Conservation (phyloP, 495 filamentous ascomycete species). For the Clavariopsis aquatica region DNA sequence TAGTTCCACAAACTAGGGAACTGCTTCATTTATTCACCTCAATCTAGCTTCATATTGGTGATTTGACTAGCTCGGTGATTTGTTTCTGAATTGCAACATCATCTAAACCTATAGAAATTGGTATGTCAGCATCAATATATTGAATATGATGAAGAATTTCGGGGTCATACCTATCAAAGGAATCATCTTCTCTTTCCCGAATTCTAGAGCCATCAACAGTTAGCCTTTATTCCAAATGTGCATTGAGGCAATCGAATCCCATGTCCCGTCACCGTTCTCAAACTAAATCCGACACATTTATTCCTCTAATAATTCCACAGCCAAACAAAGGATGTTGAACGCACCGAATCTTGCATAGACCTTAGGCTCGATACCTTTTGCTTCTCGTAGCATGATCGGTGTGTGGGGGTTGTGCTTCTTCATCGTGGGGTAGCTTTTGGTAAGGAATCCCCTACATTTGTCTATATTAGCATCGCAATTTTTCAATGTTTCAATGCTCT, state of each 20-base stretch:
- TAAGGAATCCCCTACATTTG: constrained; percentile 76
- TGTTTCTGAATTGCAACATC: constrained; percentile 92
- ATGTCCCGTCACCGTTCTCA: neutral
- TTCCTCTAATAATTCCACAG: neutral
- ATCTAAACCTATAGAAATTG: constrained; percentile 63
- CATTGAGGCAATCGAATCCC: neutral
- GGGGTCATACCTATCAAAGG: constrained; percentile 67
- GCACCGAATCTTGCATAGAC: constrained; percentile 93
- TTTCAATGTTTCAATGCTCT: neutral
- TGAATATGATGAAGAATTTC: constrained; percentile 4
- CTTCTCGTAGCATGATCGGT: constrained; percentile 93
- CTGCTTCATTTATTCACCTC: neutral
- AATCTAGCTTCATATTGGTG: constrained; percentile 25
- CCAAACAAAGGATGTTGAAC: constrained; percentile 41
- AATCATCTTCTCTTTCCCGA: constrained; percentile 85
- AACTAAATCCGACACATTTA: neutral
- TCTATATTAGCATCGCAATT: constrained; percentile 9
- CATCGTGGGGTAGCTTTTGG: constrained; percentile 93
- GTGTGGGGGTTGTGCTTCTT: constrained; percentile 97
- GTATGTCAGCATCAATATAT: constrained; percentile 26
- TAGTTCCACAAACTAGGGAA: neutral
- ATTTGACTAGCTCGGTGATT: constrained; percentile 78
- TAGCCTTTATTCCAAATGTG: neutral
- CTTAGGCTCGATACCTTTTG: constrained; percentile 72
- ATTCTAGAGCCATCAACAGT: constrained; percentile 53